Evolutionary conservation across 495 filamentous ascomycete species (phyloP), one percentile per base, ranked within the genome.

Genomic region (Penicillium riverlandense): DNA sequence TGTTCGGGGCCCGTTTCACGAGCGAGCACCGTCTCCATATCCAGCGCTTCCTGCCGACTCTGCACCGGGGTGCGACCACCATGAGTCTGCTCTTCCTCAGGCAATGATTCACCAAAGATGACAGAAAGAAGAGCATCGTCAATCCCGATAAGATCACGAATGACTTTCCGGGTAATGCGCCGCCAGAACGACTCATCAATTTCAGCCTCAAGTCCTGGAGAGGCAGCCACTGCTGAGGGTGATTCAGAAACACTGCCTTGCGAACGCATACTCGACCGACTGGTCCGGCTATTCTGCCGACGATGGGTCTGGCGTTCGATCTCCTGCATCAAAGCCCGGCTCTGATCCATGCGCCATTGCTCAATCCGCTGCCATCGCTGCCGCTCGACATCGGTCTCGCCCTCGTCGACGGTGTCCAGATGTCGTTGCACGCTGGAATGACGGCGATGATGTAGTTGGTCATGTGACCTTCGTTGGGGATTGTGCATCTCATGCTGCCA

Each of bases 261-360:
- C 2, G 60, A 43, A 8, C 40, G 56, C 27, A 55, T 46, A 13
- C 43, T 62, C 11, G 74, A 72, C 43, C 47, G 45, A 40, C 64
- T 61, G 43, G 37, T 47, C 44, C 53, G 64, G 49, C 65, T 66
- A 10, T 46, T 57, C 35, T 64, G 72, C 34, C 77, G 72, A 44
- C 82, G 77, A 49, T 84, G 77, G 8, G 88, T 95, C 65, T 92
- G 86, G 41, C 75, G 82, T 62, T 90, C 85, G 37, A 98, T 90
- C 60, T 96, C 87, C 38, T 96, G 85, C 29, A 97, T 61, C 35
- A 98, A 65, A 12, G 84, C 77, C 48, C 75, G 75, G 54, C 88
- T 95, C 61, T 97, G 94, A 55, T 97, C 92, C 56, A 92, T 66
- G 48, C 90, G 75, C 92, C 92, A 98, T 35, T 78, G 72, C 62